Evolutionary conservation across 2,329 filamentous ascomycete species (phyloP).

Genomic region (Claviceps digitariae): DNA sequence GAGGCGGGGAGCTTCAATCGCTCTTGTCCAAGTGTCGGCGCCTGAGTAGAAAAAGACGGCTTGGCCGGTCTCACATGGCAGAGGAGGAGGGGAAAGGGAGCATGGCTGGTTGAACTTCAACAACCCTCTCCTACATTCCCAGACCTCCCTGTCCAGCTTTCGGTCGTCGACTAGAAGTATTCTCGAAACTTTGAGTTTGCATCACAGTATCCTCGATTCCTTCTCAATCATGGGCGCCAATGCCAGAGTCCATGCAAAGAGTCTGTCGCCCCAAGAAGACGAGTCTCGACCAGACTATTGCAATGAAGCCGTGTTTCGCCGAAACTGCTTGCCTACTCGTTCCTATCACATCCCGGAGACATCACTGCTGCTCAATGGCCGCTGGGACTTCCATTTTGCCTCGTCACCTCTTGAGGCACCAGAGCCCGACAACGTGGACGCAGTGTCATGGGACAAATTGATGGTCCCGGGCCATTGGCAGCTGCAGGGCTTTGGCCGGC

Average conservation of each 20-base stretch:
- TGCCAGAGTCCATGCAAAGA: constrained; percentile 7
- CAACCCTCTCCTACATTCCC: background rate
- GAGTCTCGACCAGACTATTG: constrained; percentile 30
- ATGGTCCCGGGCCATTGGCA: constrained; percentile 55
- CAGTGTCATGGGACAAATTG: constrained; percentile 26
- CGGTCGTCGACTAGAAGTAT: background rate
- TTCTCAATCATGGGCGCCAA: background rate
- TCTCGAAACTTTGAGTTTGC: background rate
- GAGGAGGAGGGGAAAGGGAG: background rate
- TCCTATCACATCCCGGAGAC: constrained; percentile 39
- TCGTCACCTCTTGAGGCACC: constrained; percentile 32
- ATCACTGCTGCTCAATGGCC: constrained; percentile 37
- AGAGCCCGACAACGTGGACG: constrained; percentile 15
- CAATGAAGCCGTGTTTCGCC: constrained; percentile 37
- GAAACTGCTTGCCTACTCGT: constrained; percentile 38
- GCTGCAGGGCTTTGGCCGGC: constrained; percentile 49
- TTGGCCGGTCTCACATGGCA: background rate
- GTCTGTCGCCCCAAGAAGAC: constrained; percentile 21
- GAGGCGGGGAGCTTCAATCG: background rate
- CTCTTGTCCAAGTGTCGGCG: background rate
- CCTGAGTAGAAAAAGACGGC: background rate
- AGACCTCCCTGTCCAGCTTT: background rate
- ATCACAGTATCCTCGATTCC: background rate
- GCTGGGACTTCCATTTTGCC: constrained; percentile 42
- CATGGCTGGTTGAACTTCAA: background rate